Evolutionary conservation across 2,329 filamentous ascomycete genomes (phyloP).

Genomic region (Fusarium denticulatum): DNA sequence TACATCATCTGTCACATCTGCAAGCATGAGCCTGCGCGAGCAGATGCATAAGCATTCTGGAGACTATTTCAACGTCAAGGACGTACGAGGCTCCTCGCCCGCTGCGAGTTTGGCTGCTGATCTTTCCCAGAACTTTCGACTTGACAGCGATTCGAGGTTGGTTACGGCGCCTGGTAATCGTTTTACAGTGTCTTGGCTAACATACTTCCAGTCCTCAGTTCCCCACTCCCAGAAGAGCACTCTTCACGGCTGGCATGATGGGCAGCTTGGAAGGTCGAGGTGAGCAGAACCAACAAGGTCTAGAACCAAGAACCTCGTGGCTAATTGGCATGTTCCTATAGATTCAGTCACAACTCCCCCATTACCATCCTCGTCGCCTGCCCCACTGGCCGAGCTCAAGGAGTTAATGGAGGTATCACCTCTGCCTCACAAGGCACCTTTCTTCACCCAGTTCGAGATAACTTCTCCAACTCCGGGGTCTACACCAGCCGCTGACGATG

Average conservation of each 20-base stretch:
- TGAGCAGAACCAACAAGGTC: constrained; percentile 35
- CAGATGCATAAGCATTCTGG: constrained; percentile 63
- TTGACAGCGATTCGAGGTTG: constrained; percentile 86
- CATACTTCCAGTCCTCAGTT: constrained; percentile 50
- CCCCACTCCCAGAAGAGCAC: constrained; percentile 53
- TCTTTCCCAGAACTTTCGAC: constrained; percentile 95
- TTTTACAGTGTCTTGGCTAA: constrained; percentile 29
- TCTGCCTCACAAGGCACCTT: constrained; percentile 85
- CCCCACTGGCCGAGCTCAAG: constrained; percentile 79
- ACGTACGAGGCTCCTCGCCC: constrained; percentile 85
- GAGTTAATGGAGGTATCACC: constrained; percentile 96
- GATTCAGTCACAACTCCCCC: constrained; percentile 86
- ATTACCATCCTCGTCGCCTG: constrained; percentile 83
- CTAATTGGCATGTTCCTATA: constrained; percentile 49
- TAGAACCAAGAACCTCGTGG: not conserved
- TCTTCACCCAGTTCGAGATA: constrained; percentile 70
- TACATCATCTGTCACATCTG: constrained; percentile 66
- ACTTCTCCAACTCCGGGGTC: constrained; percentile 76
- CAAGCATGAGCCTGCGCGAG: constrained; percentile 83
- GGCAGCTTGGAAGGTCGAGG: constrained; percentile 50
- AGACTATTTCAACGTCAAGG: constrained; percentile 86
- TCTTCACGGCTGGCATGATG: constrained; percentile 54
- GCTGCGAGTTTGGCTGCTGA: constrained; percentile 92
- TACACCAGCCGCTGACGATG: constrained; percentile 56
- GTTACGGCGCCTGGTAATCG: constrained; percentile 43